A percentile compares a stretch with the other conserved stretches of the same genome.
These are phyloP conservation scores for Neonectria magnoliae DNA, from an alignment of 2,329 filamentous ascomycete species.

Conservation along the genomic window DNA sequence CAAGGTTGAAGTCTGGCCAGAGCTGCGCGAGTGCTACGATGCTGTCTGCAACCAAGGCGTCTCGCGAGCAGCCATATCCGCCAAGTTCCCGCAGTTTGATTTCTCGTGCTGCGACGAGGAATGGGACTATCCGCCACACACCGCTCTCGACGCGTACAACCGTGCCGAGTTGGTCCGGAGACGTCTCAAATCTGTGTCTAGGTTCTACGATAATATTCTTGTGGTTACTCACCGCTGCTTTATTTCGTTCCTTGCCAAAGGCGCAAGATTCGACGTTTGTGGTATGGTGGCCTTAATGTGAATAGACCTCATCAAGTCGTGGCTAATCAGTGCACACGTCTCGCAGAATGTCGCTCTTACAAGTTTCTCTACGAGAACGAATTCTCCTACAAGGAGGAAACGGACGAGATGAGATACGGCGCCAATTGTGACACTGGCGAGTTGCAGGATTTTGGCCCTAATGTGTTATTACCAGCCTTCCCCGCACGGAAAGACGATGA, in stretches of 20 bases:
- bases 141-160: constrained; percentile 20
- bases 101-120: constrained; percentile 30
- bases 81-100: constrained; percentile 33
- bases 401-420: constrained; percentile 8
- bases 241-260: constrained; percentile 34
- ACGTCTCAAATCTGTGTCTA: constrained; percentile 19
- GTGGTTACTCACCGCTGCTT: constrained; percentile 35
- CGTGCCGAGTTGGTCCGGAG: constrained; percentile 34
- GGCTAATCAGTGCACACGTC: background rate
- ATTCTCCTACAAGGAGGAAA: constrained; percentile 7
- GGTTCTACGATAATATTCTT: constrained; percentile 29
- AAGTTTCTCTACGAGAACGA: constrained; percentile 24
- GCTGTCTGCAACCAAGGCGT: constrained; percentile 38
- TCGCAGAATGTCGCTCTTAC: constrained; percentile 31
- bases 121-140: constrained; percentile 36
- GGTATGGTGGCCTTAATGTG: constrained; percentile 16
- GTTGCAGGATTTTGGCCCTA: constrained; percentile 35
- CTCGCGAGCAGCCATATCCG: constrained; percentile 20
- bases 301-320: rapidly evolving
- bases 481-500: background rate
- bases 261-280: constrained; percentile 32
- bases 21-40: constrained; percentile 38
- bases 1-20: constrained; percentile 36
- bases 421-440: constrained; percentile 27
- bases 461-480: constrained; percentile 13